Evolutionary conservation across 2,329 filamentous ascomycete species (phyloP), one percentile per base, ranked within the genome.

Genomic region (Aspergillus calidoustus): DNA sequence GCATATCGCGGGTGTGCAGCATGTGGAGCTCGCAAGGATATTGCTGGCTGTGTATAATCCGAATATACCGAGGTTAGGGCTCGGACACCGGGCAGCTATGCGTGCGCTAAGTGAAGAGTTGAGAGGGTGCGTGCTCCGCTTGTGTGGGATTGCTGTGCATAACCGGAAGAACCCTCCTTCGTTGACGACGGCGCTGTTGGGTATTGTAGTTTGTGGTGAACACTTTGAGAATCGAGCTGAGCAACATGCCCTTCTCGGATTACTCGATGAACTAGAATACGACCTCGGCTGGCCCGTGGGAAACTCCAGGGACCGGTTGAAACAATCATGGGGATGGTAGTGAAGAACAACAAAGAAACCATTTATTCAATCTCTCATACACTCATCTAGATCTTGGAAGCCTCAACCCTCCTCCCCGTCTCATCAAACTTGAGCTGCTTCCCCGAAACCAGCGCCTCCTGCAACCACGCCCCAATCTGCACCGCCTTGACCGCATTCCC

Each of bases 351-450:
- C 38, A 19, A 19, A 23, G 9, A 23, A 4, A 28, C 25, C 4
- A 2, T 28, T 7, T 28, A 28, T 28, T 28, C 25, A 28, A 4
- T 28, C 25, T 41, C 4, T 4, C 9, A 17, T 15, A 13, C 11
- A 15, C 34, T 49, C 22, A 28, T 22, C 19, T 57, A 59, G 7
- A 54, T 47, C 51, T 44, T 54, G 53, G 64, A 63, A 57, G 81
- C 79, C 25, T 57, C 54, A 28, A 82, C 70, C 54, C 81, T 74
- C 25, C 76, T 78, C 5, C 86, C 85, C 43, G 72, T 74, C 72
- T 84, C 81, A 71, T 88, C 83, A 69, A 89, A 90, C 54, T 77
- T 79, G 30, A 88, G 84, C 76, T 86, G 86, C 71, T 81, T 77
- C 11, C 82, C 84, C 0, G 77, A 80, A 54, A 83, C 80, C 73